A percentile compares a stretch with the other conserved stretches of the same genome.
These are phyloP conservation scores for slime mould (Dictyostelium discoideum) DNA, from an alignment of 78 protist species.

Conservation along the genomic window dicty_2.7 NC_007090.3:1650501-1651000, in stretches of 20 bases:
- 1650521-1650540: not conserved
- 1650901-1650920: not conserved
- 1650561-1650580: no score
- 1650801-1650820: not conserved
- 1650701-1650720: constrained; percentile 14
- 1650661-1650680: constrained; percentile 2
- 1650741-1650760: not conserved
- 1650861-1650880: constrained; percentile 7
- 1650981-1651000: not conserved
- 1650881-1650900: constrained; percentile 5
- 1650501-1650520: not conserved
- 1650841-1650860: constrained; percentile 18
- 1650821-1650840: not conserved
- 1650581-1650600: no score
- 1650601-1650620: not conserved
- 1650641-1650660: constrained; percentile 1
- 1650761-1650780: not conserved
- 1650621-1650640: constrained; percentile 60
- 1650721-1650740: not conserved
- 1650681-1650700: not conserved
- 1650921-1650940: not conserved
- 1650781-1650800: constrained; percentile 16
- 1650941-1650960: not conserved
- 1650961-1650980: not conserved
- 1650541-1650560: no score